Percentiles rank a stretch among this genome's conserved stretches.
Conservation (phyloP, 2,329 filamentous ascomycete genomes). For the Fusarium anguioides region DNA sequence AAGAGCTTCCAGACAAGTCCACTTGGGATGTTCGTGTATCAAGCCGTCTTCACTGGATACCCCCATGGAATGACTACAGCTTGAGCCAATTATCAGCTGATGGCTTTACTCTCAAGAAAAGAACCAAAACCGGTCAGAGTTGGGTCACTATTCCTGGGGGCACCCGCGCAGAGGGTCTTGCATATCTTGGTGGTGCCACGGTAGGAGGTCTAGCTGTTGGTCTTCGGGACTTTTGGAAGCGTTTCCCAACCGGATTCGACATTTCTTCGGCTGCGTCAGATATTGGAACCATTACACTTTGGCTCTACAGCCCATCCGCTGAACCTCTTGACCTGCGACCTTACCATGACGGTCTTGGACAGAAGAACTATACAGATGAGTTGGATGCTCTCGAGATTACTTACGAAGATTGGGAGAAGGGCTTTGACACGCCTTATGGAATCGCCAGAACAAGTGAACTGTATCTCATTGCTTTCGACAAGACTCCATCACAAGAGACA, state of each 20-base stretch:
- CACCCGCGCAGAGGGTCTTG: constrained; percentile 65
- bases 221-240: constrained; percentile 71
- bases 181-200: constrained; percentile 68
- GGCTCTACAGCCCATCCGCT: constrained; percentile 69
- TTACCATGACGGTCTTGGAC: constrained; percentile 67
- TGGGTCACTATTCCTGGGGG: constrained; percentile 70
- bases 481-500: constrained; percentile 61
- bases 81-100: constrained; percentile 68
- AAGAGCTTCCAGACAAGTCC: constrained; percentile 54
- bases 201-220: constrained; percentile 69
- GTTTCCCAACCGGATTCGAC: constrained; percentile 69
- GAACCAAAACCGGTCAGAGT: constrained; percentile 66
- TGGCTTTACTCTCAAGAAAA: constrained; percentile 69
- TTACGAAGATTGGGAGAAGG: constrained; percentile 70
- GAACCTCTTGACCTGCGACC: constrained; percentile 66
- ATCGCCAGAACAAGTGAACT: constrained; percentile 69
- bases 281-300: constrained; percentile 64
- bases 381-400: constrained; percentile 71
- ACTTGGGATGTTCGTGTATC: constrained; percentile 61
- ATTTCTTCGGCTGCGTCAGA: constrained; percentile 62
- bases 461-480: constrained; percentile 62
- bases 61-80: constrained; percentile 67
- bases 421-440: constrained; percentile 67
- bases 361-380: constrained; percentile 67
- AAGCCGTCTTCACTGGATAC: constrained; percentile 65